Conservation (phyloP, 2,329 filamentous ascomycete genomes). For the Ustilaginoidea virens region DNA sequence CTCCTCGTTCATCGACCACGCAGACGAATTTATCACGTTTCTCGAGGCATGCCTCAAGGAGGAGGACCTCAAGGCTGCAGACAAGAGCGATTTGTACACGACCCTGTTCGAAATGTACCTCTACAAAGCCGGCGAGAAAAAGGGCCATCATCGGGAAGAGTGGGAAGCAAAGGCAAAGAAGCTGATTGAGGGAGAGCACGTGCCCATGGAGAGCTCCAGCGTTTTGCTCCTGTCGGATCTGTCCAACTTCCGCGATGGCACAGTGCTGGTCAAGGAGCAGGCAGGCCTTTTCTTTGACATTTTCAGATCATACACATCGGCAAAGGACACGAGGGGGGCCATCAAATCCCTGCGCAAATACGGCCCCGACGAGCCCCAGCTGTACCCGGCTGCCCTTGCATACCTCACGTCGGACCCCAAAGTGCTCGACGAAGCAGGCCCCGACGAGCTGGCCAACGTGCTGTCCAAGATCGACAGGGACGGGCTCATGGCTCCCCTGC, state of each 20-base stretch:
- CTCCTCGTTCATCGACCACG: constrained; percentile 89
- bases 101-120: constrained; percentile 98
- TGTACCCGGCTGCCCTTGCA: constrained; percentile 82
- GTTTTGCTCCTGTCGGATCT: constrained; percentile 85
- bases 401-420: constrained; percentile 81
- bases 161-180: constrained; percentile 89
- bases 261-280: constrained; percentile 83
- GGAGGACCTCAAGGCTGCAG: constrained; percentile 51
- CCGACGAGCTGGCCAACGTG: constrained; percentile 64
- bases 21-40: constrained; percentile 82
- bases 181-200: constrained; percentile 66
- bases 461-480: constrained; percentile 79
- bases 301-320: constrained; percentile 87
- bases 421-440: constrained; percentile 71
- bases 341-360: constrained; percentile 86
- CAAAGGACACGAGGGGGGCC: constrained; percentile 79
- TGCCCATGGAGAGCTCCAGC: constrained; percentile 86
- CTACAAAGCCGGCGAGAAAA: constrained; percentile 67
- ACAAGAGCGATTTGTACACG: constrained; percentile 79
- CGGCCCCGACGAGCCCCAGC: constrained; percentile 73
- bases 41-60: constrained; percentile 75
- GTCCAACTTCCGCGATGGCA: constrained; percentile 79
- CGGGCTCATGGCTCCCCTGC: constrained; percentile 84
- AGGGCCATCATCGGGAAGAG: constrained; percentile 46
- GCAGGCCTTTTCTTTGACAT: constrained; percentile 88